Percentiles rank a stretch among this genome's conserved stretches.
Evolutionary conservation across 2,329 filamentous ascomycete species (phyloP).

Genomic region (Lachnellula arida): DNA sequence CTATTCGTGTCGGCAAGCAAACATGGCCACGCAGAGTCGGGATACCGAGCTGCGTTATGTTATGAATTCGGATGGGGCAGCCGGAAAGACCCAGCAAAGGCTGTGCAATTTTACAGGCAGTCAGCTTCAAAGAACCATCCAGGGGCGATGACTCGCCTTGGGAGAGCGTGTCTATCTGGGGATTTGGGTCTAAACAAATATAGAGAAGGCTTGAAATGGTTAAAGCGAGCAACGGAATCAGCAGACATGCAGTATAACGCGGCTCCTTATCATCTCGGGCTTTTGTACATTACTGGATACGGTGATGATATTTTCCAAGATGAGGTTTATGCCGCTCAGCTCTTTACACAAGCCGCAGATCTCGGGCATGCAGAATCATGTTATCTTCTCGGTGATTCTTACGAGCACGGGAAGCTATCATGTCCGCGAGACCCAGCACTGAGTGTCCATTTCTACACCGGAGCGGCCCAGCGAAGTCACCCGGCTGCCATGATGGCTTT

Average conservation of each 20-base stretch:
- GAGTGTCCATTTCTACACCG: slow-evolving; percentile 96
- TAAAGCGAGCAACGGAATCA: slow-evolving; percentile 86
- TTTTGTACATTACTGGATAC: slow-evolving; percentile 87
- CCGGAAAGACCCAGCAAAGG: slow-evolving; percentile 82
- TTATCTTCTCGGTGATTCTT: slow-evolving; percentile 89
- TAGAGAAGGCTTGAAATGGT: slow-evolving; percentile 90
- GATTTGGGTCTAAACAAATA: slow-evolving; percentile 85
- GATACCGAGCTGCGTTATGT: slow-evolving; percentile 86
- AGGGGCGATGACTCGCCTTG: slow-evolving; percentile 88
- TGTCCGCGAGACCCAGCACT: slow-evolving; percentile 89
- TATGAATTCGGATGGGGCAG: slow-evolving; percentile 99
- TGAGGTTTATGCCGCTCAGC: slow-evolving; percentile 81
- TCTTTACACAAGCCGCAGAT: slow-evolving; percentile 92
- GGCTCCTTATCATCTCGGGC: slow-evolving; percentile 84
- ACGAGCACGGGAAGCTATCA: slow-evolving; percentile 83
- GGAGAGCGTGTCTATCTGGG: slow-evolving; percentile 82
- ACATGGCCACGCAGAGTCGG: slow-evolving; percentile 94
- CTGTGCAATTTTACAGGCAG: slow-evolving; percentile 86
- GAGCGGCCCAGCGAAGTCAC: slow-evolving; percentile 79
- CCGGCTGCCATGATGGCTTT: slow-evolving; percentile 94
- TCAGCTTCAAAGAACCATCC: slow-evolving; percentile 92
- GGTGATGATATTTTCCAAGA: slow-evolving; percentile 93
- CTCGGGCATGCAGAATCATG: slow-evolving; percentile 83
- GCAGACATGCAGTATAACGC: slow-evolving; percentile 90
- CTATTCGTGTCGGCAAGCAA: slow-evolving; percentile 92